These are phyloP conservation scores for Aspergillus coremiiformis DNA, from an alignment of 495 filamentous ascomycete species.

Conservation along the genomic window DNA sequence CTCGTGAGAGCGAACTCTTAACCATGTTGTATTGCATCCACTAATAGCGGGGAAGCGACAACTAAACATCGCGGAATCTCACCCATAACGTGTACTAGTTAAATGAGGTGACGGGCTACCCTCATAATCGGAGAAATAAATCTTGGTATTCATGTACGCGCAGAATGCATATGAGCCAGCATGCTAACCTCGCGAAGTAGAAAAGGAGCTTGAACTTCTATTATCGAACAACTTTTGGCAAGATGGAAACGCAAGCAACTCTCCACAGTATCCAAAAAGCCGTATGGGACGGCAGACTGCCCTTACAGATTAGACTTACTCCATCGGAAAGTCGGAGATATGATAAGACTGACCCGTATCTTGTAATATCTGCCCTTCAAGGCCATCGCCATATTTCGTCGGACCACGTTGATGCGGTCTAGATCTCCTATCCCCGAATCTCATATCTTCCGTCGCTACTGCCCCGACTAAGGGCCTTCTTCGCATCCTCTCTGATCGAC, in stretches of 20 bases:
- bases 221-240: neutral
- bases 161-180: neutral
- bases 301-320: slow-evolving; percentile 44
- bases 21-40: neutral
- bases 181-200: neutral
- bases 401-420: neutral
- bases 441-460: slow-evolving; percentile 67
- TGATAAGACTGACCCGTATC: slow-evolving; percentile 48
- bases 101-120: neutral
- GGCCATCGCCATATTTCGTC: neutral
- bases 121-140: neutral
- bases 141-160: neutral
- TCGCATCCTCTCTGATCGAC: slow-evolving; percentile 62
- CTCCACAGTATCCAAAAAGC: slow-evolving; percentile 35
- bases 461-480: slow-evolving; percentile 73
- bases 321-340: slow-evolving; percentile 48
- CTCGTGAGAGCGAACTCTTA: neutral
- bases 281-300: slow-evolving; percentile 46
- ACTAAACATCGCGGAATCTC: neutral
- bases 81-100: neutral
- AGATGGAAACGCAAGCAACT: slow-evolving; percentile 9
- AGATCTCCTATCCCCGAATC: slow-evolving; percentile 48
- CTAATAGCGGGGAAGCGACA: neutral
- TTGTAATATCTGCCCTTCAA: slow-evolving; percentile 28
- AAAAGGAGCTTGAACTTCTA: neutral